Percentiles rank a stretch among this genome's conserved stretches.
Conservation (phyloP, 768 basidiomycete species). For the Gyrodon lividus region DNA sequence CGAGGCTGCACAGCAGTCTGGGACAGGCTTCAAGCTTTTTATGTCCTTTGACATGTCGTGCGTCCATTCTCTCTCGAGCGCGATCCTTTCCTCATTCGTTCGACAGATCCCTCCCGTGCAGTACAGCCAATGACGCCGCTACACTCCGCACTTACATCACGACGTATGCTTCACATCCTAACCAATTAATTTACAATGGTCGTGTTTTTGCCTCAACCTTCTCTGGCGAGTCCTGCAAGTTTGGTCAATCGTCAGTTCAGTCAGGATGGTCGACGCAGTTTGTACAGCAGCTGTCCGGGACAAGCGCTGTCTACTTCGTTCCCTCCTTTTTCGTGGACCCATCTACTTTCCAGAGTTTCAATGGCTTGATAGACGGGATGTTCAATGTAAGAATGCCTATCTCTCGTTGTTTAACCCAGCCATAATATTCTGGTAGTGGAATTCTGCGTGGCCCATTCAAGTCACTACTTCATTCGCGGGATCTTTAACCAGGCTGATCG, state of each 20-base stretch:
- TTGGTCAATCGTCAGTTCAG: conserved; percentile 51
- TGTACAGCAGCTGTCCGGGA: conserved; percentile 43
- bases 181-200: conserved; percentile 50
- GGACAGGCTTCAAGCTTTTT: conserved; percentile 67
- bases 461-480: conserved; percentile 37
- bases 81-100: background rate
- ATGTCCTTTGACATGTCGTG: conserved; percentile 79
- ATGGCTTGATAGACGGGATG: conserved; percentile 52
- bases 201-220: conserved; percentile 68
- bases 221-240: conserved; percentile 65
- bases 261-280: conserved; percentile 62
- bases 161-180: conserved; percentile 53
- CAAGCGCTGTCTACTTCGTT: conserved; percentile 55
- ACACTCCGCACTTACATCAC: conserved; percentile 53
- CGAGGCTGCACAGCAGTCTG: conserved; percentile 50
- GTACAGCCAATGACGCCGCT: conserved; percentile 45
- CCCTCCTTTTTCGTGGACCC: conserved; percentile 71
- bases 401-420: conserved; percentile 8
- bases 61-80: conserved; percentile 20
- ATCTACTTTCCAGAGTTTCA: conserved; percentile 43
- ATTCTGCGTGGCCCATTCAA: conserved; percentile 75
- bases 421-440: conserved; percentile 52
- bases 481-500: conserved; percentile 9
- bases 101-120: conserved; percentile 54
- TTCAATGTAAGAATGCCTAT: conserved; percentile 49